A percentile compares a stretch with the other conserved stretches of the same genome.
These are phyloP conservation scores for Albophoma yamanashiensis DNA, from an alignment of 2,329 filamentous ascomycete species.

Conservation along the genomic window DNA sequence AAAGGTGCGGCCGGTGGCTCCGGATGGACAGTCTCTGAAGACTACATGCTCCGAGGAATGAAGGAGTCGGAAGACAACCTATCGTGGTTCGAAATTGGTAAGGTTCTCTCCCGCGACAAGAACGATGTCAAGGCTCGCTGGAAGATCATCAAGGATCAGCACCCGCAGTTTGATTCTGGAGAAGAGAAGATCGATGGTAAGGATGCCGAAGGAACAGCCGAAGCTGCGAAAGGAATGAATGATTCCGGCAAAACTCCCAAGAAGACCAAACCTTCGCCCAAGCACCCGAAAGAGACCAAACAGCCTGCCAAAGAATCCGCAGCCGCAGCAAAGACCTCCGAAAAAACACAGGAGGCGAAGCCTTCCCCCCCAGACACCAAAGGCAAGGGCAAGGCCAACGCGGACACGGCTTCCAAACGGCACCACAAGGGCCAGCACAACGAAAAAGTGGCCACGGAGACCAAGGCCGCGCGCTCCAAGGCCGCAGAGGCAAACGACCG, in stretches of 20 bases:
- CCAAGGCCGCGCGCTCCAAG: conserved; percentile 9
- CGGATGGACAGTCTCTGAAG: conserved; percentile 23
- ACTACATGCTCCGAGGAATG: conserved; percentile 21
- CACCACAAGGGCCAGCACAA: conserved; percentile 11
- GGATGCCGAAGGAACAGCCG: neutral
- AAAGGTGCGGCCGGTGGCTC: neutral
- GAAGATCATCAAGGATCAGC: conserved; percentile 17
- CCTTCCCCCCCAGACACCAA: neutral
- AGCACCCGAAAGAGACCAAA: neutral
- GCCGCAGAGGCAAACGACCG: conserved; percentile 2
- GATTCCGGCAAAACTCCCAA: neutral
- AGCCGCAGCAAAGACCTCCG: neutral
- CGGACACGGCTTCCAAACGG: conserved; percentile 3
- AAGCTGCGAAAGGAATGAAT: neutral
- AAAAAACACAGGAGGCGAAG: neutral
- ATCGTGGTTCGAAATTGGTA: conserved; percentile 19
- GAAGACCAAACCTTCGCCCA: neutral
- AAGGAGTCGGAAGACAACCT: conserved; percentile 15
- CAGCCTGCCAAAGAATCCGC: neutral
- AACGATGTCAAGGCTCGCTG: conserved; percentile 20
- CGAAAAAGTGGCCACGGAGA: conserved; percentile 9
- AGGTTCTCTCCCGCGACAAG: conserved; percentile 15
- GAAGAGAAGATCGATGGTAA: neutral
- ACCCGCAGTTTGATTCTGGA: conserved; percentile 1
- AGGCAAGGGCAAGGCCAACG: conserved; percentile 3